A percentile compares a stretch with the other conserved stretches of the same genome.
Evolutionary conservation across 345 rosid genomes (phyloP).

Genomic region (Citrus sp.): DNA sequence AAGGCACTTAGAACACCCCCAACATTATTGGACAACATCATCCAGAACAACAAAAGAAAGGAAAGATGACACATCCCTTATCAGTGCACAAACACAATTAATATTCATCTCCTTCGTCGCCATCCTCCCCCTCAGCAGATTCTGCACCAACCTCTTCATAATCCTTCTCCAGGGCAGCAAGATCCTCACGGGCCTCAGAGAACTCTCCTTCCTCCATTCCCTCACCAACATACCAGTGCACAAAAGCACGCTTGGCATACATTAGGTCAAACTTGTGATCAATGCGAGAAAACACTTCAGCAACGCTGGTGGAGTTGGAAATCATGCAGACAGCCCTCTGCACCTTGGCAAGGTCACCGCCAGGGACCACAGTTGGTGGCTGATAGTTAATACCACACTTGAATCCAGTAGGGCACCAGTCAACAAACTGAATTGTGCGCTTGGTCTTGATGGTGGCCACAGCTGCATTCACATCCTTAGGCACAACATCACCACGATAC

Average conservation of each 20-base stretch:
- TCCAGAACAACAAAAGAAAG: neutral
- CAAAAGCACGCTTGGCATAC: slow-evolving; percentile 58
- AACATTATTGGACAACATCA: neutral
- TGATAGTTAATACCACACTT: slow-evolving; percentile 60
- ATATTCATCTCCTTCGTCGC: slow-evolving; percentile 46
- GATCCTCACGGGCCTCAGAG: slow-evolving; percentile 59
- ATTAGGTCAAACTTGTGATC: slow-evolving; percentile 61
- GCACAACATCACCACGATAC: slow-evolving; percentile 60
- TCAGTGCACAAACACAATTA: slow-evolving; percentile 1
- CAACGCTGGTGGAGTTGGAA: slow-evolving; percentile 58
- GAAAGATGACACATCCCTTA: neutral
- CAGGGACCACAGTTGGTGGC: slow-evolving; percentile 63
- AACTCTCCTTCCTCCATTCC: slow-evolving; percentile 74
- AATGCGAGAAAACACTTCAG: slow-evolving; percentile 53
- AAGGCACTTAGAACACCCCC: neutral
- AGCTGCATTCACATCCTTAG: slow-evolving; percentile 56
- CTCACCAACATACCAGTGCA: slow-evolving; percentile 68
- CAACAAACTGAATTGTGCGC: slow-evolving; percentile 24
- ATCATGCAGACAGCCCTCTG: slow-evolving; percentile 66
- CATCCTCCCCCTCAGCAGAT: slow-evolving; percentile 49
- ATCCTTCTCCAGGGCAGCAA: slow-evolving; percentile 51
- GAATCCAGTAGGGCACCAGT: slow-evolving; percentile 57
- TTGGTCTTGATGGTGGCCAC: slow-evolving; percentile 60
- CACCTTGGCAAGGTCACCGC: slow-evolving; percentile 63
- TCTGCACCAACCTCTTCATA: slow-evolving; percentile 60